Conservation (phyloP, 129 eudicot species). For the Pittosporum tobira region DNA sequence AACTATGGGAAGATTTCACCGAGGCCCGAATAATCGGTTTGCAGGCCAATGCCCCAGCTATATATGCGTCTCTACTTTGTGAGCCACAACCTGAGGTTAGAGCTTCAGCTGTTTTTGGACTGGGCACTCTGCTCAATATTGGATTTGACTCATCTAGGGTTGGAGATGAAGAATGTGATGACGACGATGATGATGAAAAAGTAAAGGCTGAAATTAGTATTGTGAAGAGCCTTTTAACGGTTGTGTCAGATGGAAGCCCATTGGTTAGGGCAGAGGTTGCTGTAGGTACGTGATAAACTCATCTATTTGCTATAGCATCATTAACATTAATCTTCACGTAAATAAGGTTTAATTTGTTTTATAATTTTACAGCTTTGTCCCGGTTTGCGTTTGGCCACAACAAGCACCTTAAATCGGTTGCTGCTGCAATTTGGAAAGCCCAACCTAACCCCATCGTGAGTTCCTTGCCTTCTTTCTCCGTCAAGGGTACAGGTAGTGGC, state of each 20-base stretch:
- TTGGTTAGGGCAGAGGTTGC: conserved; percentile 94
- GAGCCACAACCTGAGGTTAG: conserved; percentile 99
- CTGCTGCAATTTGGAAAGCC: conserved; percentile 82
- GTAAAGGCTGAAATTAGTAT: conserved; percentile 65
- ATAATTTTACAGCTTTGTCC: conserved; percentile 62
- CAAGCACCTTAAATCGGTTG: conserved; percentile 79
- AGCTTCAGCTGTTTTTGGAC: conserved; percentile 95
- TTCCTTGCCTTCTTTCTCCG: conserved; percentile 54
- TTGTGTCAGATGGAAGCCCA: conserved; percentile 96
- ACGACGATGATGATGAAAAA: conserved; percentile 98
- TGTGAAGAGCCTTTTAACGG: conserved; percentile 66
- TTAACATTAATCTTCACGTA: too few species aligned
- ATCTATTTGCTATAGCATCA: too few species aligned
- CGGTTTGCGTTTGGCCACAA: conserved; percentile 97
- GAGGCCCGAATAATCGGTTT: conserved; percentile 84
- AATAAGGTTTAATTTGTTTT: too few species aligned
- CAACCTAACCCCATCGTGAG: conserved; percentile 60
- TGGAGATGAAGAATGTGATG: conserved; percentile 82
- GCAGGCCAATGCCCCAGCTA: conserved; percentile 74
- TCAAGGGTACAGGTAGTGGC: conserved; percentile 63
- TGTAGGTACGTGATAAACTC: conserved; percentile 61
- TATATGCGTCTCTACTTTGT: conserved; percentile 56
- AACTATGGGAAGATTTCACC: conserved; percentile 89
- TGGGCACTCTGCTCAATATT: conserved; percentile 81
- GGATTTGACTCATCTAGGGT: conserved; percentile 70